These are phyloP conservation scores for Rhizoclosmatium globosum DNA, from an alignment of 192 early-diverging fungal species.

Conservation along the genomic window DNA sequence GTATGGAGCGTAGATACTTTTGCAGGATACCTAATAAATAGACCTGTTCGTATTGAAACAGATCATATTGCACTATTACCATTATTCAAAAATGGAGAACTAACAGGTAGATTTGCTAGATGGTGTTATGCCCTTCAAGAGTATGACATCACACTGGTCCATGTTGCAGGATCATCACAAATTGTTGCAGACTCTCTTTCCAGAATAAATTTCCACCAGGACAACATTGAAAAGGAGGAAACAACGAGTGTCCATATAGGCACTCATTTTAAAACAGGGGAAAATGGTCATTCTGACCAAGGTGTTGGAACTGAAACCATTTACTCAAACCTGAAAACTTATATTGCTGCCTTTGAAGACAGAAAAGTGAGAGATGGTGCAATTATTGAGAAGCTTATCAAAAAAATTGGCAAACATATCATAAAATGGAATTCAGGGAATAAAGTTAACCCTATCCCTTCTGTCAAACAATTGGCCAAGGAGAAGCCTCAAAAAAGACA, in stretches of 20 bases:
- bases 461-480: background rate
- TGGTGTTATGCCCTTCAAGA: slow-evolving; percentile 34
- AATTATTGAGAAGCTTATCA: background rate
- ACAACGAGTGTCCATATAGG: background rate
- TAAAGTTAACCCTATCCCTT: background rate
- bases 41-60: slow-evolving; percentile 35
- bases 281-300: background rate
- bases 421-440: no score
- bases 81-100: slow-evolving; percentile 22
- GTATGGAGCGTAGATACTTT: slow-evolving; percentile 43
- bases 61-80: slow-evolving; percentile 40
- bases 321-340: background rate
- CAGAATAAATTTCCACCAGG: slow-evolving; percentile 29
- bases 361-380: background rate
- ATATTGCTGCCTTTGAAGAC: background rate
- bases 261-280: background rate
- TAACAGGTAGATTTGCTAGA: slow-evolving; percentile 28
- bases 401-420: background rate
- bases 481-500: background rate
- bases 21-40: slow-evolving; percentile 30
- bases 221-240: background rate
- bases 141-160: slow-evolving; percentile 28
- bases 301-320: background rate
- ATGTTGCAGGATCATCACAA: slow-evolving; percentile 5
- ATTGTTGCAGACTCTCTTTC: slow-evolving; percentile 14